phyloP scores from a whole-genome alignment of 441 rosid species.

The Pelargonium fulgidum region DNA sequence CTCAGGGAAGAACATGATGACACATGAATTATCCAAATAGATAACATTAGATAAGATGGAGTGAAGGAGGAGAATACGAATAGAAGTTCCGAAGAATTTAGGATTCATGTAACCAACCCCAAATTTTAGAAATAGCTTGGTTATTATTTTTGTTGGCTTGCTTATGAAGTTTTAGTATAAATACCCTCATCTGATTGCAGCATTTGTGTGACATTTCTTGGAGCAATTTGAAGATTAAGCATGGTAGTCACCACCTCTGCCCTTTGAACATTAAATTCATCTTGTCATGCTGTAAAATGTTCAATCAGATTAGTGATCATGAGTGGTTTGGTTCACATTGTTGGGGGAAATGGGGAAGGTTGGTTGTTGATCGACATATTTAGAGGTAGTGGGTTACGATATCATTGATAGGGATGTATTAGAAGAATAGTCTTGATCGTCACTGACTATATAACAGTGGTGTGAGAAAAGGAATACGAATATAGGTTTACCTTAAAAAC shows the following conservation, averaged over 20 bases:
- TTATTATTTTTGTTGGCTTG: background rate
- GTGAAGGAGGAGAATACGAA: too few relatives aligned
- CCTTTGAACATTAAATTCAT: background rate
- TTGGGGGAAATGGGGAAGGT: background rate
- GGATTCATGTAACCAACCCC: too few relatives aligned
- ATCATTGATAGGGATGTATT: background rate
- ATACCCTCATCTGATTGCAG: background rate
- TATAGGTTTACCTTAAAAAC: background rate
- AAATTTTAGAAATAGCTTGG: too few relatives aligned
- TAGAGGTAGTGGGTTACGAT: background rate
- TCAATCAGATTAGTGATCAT: background rate
- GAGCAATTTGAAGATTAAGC: background rate
- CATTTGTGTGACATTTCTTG: background rate
- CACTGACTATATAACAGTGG: background rate
- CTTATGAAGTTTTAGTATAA: background rate
- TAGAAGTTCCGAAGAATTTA: too few relatives aligned
- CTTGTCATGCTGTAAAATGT: background rate
- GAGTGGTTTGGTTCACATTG: background rate
- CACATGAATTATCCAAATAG: too few relatives aligned
- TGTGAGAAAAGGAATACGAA: background rate
- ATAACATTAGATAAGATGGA: too few relatives aligned
- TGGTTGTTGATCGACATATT: background rate
- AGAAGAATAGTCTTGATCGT: background rate
- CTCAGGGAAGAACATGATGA: too few relatives aligned
- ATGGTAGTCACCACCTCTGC: background rate